These are phyloP conservation scores for Raddia distichophylla DNA, from an alignment of 176 grass and related monocot genomes.

Conservation along the genomic window DNA sequence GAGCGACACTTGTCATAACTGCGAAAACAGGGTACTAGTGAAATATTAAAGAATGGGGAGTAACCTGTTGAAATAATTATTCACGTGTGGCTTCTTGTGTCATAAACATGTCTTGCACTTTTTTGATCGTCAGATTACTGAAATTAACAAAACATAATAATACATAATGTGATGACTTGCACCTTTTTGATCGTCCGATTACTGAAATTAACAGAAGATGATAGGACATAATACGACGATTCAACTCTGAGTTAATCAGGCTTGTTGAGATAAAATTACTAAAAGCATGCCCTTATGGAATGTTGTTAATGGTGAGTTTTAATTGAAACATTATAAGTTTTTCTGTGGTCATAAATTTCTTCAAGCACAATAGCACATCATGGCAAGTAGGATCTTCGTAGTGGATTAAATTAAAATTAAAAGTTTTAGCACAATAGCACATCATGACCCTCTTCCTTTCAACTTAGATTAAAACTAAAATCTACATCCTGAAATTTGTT, in stretches of 20 bases:
- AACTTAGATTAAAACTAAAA: no score
- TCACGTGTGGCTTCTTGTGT: constrained; percentile 8
- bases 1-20: constrained; percentile 1
- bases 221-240: not conserved
- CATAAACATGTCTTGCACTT: not conserved
- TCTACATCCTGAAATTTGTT: no score
- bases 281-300: not conserved
- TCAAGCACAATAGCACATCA: not conserved
- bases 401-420: not conserved
- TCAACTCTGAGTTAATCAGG: not conserved
- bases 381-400: not conserved
- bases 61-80: not conserved
- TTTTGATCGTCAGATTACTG: not conserved
- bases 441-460: no score
- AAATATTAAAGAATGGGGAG: constrained; percentile 6
- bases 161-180: not conserved
- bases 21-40: not conserved
- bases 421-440: no score
- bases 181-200: not conserved
- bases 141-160: not conserved
- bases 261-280: not conserved
- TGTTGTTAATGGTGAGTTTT: not conserved
- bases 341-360: constrained; percentile 1
- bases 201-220: constrained; percentile 1
- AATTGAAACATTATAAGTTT: not conserved